A percentile compares a stretch with the other conserved stretches of the same genome.
Conservation (phyloP, 495 filamentous ascomycete species). For the Trypethelium eluteriae region DNA sequence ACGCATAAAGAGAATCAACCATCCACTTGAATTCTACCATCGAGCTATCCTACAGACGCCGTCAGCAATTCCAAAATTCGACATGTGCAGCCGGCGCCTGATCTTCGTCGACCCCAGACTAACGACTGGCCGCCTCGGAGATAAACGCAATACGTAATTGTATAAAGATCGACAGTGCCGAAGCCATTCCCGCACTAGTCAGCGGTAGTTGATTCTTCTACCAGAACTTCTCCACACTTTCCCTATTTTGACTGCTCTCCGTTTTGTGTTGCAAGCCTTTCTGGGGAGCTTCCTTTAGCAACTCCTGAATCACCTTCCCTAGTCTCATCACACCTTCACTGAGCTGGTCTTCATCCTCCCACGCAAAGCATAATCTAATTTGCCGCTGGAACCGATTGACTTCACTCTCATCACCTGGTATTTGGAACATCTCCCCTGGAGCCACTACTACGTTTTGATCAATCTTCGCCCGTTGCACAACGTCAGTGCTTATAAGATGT, state of each 20-base stretch:
- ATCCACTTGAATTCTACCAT: neutral
- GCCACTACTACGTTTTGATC: conserved; percentile 58
- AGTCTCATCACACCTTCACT: conserved; percentile 60
- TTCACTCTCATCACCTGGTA: conserved; percentile 47
- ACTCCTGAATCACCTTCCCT: conserved; percentile 39
- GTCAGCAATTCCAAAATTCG: neutral
- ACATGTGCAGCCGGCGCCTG: conserved; percentile 4
- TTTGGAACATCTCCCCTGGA: conserved; percentile 58
- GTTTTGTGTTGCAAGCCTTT: conserved; percentile 7
- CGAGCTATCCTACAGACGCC: neutral
- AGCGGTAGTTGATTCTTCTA: conserved; percentile 3
- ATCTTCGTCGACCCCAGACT: neutral
- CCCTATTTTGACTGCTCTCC: neutral
- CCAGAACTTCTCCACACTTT: conserved; percentile 5
- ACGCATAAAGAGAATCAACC: neutral
- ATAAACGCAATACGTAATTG: neutral
- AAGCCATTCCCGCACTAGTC: neutral
- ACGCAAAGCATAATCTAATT: conserved; percentile 66
- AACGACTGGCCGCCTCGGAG: neutral
- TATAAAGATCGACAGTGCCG: conserved; percentile 7
- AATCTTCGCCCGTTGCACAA: conserved; percentile 47
- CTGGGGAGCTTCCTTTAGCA: conserved; percentile 24
- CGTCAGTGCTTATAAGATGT: conserved; percentile 42
- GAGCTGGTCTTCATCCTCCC: conserved; percentile 62
- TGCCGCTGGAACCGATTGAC: conserved; percentile 44